Base-by-base conservation (phyloP, 2,329 filamentous ascomycete genomes). In the Lasiodiplodia sp. region DNA sequence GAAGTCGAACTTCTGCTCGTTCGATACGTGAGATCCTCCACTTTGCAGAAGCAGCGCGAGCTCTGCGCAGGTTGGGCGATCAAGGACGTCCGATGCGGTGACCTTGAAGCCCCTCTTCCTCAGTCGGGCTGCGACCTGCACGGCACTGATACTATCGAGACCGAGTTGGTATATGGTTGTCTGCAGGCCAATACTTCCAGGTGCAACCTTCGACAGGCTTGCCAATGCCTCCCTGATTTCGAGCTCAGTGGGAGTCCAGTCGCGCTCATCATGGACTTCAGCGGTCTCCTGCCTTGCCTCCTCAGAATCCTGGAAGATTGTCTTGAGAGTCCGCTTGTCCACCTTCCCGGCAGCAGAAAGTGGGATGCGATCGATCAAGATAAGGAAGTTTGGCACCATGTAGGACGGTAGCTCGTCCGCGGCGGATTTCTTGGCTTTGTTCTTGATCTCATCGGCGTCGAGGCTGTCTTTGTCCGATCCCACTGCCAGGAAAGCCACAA, bases 81-180 rank as follows among this genome's bases (percentile, higher is more conserved):
- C 89, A 66, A 97, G 86, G 16, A 97, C 88, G 76, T 97, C 92
- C 1, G 88, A 86, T 0, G 92, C 89, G 1, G 88, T 88, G 0
- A 94, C 79, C 1, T 77, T 74, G 49, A 89, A 81, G 0, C 89
- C 89, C 21, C 85, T 74, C 49, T 84, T 86, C 21, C 91, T 88
- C 18, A 97, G 82, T 31, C 85, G 81, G 1, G 88, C 85, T 0
- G 93, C 92, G 11, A 97, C 84, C 74, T 97, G 94, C 18, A 88
- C 85, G 0, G 93, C 92, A 70, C 91, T 94, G 74, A 98, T 96
- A 76, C 94, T 97, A 78, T 97, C 94, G 3, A 97, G 82, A 0
- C 95, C 95, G n/a, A 97, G 86, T 69, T 91, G 89, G 73, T 95
- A 97, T 60, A 98, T 93, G 0, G 92, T 93, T 0, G 89, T 93